These are phyloP conservation scores for Alternaria sp. DNA, from an alignment of 2,329 filamentous ascomycete species.

Conservation along the genomic window DNA sequence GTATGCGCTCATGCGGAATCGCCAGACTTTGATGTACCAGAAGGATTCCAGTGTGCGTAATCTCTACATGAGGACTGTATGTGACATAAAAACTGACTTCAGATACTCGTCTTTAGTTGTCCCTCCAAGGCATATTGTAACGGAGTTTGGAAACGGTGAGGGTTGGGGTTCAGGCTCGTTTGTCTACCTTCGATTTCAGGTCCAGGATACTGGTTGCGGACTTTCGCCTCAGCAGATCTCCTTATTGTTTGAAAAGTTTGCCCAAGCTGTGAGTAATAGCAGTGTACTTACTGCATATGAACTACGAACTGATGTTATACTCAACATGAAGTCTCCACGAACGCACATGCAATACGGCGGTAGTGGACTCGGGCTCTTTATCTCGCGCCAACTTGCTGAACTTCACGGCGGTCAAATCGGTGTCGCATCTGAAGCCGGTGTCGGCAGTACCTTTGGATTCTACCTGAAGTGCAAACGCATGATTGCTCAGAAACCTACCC, in stretches of 20 bases:
- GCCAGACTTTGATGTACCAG: slow-evolving; percentile 25
- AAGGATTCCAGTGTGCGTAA: slow-evolving; percentile 31
- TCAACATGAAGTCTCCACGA: slow-evolving; percentile 33
- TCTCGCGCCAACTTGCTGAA: slow-evolving; percentile 48
- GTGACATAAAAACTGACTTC: not conserved
- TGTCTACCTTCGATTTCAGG: slow-evolving; percentile 41
- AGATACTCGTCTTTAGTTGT: slow-evolving; percentile 21
- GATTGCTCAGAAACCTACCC: slow-evolving; percentile 9
- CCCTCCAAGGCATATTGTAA: slow-evolving; percentile 29
- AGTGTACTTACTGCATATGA: not conserved
- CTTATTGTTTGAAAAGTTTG: slow-evolving; percentile 45
- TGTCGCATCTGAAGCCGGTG: slow-evolving; percentile 40
- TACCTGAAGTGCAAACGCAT: slow-evolving; percentile 42
- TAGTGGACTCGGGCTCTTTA: slow-evolving; percentile 49
- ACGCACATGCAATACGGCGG: slow-evolving; percentile 50
- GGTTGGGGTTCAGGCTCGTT: slow-evolving; percentile 44
- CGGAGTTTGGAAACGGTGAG: slow-evolving; percentile 29
- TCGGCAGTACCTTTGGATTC: slow-evolving; percentile 49
- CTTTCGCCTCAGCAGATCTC: slow-evolving; percentile 44
- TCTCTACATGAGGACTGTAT: not conserved
- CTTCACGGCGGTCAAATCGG: slow-evolving; percentile 50
- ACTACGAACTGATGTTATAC: not conserved
- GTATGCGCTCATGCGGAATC: slow-evolving; percentile 50
- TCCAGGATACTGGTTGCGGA: slow-evolving; percentile 47
- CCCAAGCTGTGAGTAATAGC: slow-evolving; percentile 28